Percentiles rank a stretch among this genome's conserved stretches.
Conservation (phyloP, 257 asterid species). For the Ajuga chamaepitys region DNA sequence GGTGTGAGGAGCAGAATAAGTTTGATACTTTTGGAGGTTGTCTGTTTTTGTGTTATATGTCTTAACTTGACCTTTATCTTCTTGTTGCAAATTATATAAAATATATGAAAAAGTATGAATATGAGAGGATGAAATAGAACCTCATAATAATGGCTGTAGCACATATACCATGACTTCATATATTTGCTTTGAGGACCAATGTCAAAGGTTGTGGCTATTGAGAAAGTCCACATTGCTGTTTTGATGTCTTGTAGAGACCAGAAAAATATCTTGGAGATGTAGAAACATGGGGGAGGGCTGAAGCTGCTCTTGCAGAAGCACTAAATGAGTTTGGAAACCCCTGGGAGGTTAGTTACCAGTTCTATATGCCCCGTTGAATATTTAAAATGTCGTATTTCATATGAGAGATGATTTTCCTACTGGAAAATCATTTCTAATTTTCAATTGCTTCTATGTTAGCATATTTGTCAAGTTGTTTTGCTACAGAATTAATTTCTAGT, state of each 20-base stretch:
- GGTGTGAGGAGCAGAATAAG: not conserved
- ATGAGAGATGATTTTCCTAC: not conserved
- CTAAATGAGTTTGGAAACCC: constrained; percentile 83
- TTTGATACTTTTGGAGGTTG: not conserved
- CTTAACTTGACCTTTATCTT: not conserved
- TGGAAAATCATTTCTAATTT: not conserved
- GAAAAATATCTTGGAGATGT: constrained; percentile 84
- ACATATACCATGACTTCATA: not conserved
- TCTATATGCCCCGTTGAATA: not conserved
- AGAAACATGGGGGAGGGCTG: constrained; percentile 82
- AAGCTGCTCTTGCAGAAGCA: constrained; percentile 87
- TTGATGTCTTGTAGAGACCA: constrained; percentile 64
- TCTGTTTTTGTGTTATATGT: not conserved
- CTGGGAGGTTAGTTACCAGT: constrained; percentile 71
- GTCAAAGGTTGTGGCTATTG: constrained; percentile 4
- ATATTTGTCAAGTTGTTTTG: not conserved
- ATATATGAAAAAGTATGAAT: not conserved
- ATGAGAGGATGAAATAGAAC: not conserved
- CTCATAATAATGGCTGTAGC: not conserved
- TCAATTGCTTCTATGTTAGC: constrained; percentile 8
- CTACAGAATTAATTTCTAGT: constrained; percentile 19
- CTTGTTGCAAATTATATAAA: not conserved
- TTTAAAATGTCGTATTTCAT: not conserved
- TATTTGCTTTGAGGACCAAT: constrained; percentile 1
- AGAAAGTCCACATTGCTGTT: not conserved